Conservation (phyloP, 257 asterid genomes). For the Jacaranda copaia region DNA sequence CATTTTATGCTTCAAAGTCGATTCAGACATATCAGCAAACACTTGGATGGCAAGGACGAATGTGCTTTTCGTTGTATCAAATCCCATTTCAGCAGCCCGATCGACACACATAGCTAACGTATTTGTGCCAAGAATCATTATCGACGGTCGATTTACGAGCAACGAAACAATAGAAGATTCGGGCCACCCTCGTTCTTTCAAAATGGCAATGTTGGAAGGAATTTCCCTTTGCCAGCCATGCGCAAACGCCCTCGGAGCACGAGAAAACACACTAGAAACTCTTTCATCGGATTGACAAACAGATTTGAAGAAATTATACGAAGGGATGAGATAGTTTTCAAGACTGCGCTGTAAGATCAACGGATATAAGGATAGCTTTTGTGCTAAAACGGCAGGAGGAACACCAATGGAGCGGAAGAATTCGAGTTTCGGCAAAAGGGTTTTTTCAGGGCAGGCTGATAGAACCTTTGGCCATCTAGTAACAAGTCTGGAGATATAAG, state of each 20-base stretch:
- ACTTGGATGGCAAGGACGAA: conserved; percentile 30
- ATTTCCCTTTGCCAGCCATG: background rate
- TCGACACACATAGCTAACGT: background rate
- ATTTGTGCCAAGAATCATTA: background rate
- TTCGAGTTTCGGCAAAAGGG: conserved; percentile 42
- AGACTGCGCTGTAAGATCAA: conserved; percentile 26
- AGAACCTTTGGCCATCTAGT: conserved; percentile 4
- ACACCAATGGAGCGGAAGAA: conserved; percentile 40
- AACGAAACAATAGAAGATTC: conserved; percentile 8
- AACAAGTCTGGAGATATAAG: conserved; percentile 28
- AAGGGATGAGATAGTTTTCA: conserved; percentile 26
- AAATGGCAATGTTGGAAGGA: conserved; percentile 1
- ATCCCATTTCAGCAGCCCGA: conserved; percentile 35
- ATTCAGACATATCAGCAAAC: background rate
- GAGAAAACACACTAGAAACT: conserved; percentile 5
- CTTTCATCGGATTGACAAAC: conserved; percentile 20
- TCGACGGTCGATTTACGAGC: background rate
- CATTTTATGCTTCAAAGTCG: conserved; percentile 17
- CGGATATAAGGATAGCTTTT: background rate
- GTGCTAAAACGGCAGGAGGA: background rate
- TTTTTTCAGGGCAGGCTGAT: conserved; percentile 8
- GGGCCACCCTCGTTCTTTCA: conserved; percentile 13
- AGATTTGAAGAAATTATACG: conserved; percentile 25
- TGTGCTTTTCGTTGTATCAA: background rate
- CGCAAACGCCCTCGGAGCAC: background rate